These are phyloP conservation scores for Globisporangium canariense DNA, from an alignment of 352 stramenopile genomes.

Conservation along the genomic window DNA sequence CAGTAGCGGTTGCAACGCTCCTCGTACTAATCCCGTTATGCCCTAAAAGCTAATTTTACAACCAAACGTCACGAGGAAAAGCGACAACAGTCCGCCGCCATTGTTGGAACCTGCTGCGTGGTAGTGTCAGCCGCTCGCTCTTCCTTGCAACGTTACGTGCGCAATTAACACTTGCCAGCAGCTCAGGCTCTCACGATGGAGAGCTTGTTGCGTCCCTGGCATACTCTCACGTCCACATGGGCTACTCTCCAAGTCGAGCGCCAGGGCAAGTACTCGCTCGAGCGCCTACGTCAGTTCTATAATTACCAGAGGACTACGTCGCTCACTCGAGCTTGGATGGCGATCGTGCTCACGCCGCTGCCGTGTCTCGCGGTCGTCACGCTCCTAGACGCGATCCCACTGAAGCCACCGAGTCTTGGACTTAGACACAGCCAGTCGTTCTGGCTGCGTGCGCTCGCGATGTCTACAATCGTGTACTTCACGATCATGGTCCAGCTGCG, in stretches of 20 bases:
- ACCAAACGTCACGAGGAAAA: neutral
- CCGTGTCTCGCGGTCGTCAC: slow-evolving; percentile 12
- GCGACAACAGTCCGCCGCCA: neutral
- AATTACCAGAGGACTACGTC: neutral
- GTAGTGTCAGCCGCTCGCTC: neutral
- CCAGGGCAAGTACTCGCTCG: slow-evolving; percentile 16
- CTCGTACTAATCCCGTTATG: neutral
- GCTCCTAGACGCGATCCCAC: neutral
- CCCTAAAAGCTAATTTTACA: neutral
- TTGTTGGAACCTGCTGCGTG: neutral
- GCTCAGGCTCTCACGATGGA: neutral
- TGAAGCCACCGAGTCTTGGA: neutral
- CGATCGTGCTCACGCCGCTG: slow-evolving; percentile 12
- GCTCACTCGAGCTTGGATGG: neutral
- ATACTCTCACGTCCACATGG: neutral
- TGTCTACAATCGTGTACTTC: neutral
- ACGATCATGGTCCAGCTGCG: neutral
- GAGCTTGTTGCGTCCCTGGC: neutral
- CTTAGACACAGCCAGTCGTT: neutral
- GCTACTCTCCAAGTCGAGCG: slow-evolving; percentile 17
- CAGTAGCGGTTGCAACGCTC: neutral
- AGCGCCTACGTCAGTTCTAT: slow-evolving; percentile 4
- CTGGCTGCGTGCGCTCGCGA: neutral
- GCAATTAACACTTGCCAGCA: neutral
- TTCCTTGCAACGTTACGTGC: neutral